Percentiles rank a stretch among this genome's conserved stretches.
These are phyloP conservation scores for Cyphellophora europaea DNA, from an alignment of 2,329 filamentous ascomycete genomes.

Conservation along the genomic window DNA sequence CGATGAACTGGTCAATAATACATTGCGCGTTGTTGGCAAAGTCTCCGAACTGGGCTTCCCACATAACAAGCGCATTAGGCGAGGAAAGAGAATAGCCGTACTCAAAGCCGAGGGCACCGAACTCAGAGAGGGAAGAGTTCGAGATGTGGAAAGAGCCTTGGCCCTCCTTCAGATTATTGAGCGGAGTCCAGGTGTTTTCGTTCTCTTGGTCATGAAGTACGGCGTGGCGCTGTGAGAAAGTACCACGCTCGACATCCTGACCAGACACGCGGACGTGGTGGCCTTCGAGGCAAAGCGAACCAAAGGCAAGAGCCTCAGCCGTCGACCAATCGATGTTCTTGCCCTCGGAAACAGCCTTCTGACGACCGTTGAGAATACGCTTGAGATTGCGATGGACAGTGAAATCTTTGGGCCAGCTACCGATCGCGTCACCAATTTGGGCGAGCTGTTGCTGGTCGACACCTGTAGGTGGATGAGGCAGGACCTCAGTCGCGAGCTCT, in stretches of 20 bases:
- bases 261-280: slow-evolving; percentile 96
- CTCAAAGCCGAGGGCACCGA: slow-evolving; percentile 81
- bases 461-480: slow-evolving; percentile 82
- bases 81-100: slow-evolving; percentile 97
- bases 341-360: slow-evolving; percentile 86
- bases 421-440: slow-evolving; percentile 74
- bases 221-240: slow-evolving; percentile 94
- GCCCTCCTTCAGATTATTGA: slow-evolving; percentile 80
- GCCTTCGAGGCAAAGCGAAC: slow-evolving; percentile 80
- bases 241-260: slow-evolving; percentile 98
- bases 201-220: slow-evolving; percentile 97
- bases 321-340: slow-evolving; percentile 97
- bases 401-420: slow-evolving; percentile 73
- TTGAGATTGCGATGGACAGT: slow-evolving; percentile 89
- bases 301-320: slow-evolving; percentile 90
- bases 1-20: slow-evolving; percentile 98
- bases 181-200: slow-evolving; percentile 83
- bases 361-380: slow-evolving; percentile 81
- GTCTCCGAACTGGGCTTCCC: slow-evolving; percentile 99
- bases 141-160: slow-evolving; percentile 95
- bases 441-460: slow-evolving; percentile 64
- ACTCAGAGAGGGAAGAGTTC: slow-evolving; percentile 80
- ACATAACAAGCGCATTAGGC: slow-evolving; percentile 95
- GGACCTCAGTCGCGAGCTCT: slow-evolving; percentile 85
- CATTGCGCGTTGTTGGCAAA: slow-evolving; percentile 99